Evolutionary conservation across 2,329 filamentous ascomycete species (phyloP).

Genomic region (Huntiella abstrusa): DNA sequence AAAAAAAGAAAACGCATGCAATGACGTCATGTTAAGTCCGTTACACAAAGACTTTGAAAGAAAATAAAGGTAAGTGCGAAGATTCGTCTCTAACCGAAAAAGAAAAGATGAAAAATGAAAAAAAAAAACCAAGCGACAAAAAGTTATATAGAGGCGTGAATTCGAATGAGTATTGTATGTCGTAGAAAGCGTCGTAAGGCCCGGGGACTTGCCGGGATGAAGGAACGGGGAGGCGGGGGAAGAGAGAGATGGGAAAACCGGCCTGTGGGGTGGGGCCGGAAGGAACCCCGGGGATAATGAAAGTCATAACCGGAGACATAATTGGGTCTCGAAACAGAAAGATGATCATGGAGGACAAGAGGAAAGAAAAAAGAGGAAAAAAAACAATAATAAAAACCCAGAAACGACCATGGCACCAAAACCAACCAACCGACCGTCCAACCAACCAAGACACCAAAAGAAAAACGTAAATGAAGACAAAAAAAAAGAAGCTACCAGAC

Average conservation of each 20-base stretch:
- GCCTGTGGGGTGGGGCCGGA: too few species aligned
- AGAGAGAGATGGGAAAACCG: too few species aligned
- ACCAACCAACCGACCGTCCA: neutral
- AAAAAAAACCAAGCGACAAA: constrained; percentile 3
- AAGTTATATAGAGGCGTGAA: neutral
- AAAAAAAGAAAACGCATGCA: too few species aligned
- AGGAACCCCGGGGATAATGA: too few species aligned
- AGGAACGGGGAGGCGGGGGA: neutral
- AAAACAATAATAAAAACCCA: neutral
- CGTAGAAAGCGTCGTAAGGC: neutral
- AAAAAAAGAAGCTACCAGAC: neutral
- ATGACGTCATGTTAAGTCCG: too few species aligned
- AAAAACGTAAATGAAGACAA: neutral
- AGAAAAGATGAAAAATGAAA: neutral
- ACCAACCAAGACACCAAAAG: neutral
- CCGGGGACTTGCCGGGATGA: neutral
- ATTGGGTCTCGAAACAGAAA: neutral
- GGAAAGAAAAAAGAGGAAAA: neutral
- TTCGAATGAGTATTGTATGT: neutral
- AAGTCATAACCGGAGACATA: too few species aligned
- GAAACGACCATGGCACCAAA: neutral
- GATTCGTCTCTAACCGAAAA: neutral
- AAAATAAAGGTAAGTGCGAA: too few species aligned
- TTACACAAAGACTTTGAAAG: too few species aligned
- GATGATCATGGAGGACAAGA: constrained; percentile 1